Conservation (phyloP, 768 basidiomycete genomes). For the Hirschioporus abietinus region DNA sequence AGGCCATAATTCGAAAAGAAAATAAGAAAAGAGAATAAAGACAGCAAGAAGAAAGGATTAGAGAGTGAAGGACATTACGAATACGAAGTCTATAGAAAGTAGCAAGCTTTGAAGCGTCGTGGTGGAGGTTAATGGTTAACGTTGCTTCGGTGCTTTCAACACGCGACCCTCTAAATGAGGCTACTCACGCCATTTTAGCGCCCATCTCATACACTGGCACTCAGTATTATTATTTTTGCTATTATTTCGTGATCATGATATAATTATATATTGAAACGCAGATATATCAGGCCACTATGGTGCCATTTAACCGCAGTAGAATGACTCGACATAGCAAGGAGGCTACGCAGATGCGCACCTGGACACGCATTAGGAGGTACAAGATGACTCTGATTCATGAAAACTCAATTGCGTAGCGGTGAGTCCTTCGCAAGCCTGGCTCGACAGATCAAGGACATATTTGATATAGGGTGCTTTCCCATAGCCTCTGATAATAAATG, state of each 20-base stretch:
- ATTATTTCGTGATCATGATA: background rate
- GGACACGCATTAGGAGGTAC: background rate
- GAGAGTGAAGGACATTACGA: background rate
- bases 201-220: background rate
- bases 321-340: background rate
- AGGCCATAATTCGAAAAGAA: background rate
- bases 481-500: background rate
- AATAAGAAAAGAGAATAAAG: background rate
- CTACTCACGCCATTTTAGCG: background rate
- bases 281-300: background rate
- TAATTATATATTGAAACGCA: background rate
- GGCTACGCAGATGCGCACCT: background rate
- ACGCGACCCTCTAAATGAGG: background rate
- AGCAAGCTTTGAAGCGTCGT: background rate
- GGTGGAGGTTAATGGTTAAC: constrained; percentile 1
- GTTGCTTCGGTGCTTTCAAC: background rate
- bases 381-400: background rate
- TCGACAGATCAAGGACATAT: background rate
- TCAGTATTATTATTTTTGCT: background rate
- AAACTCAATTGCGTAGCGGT: background rate
- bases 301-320: background rate
- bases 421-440: background rate
- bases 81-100: background rate
- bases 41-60: constrained; percentile 1
- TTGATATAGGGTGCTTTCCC: background rate